Base-by-base conservation (phyloP, 345 rosid genomes). In the Eucalyptus viminalis region DNA sequence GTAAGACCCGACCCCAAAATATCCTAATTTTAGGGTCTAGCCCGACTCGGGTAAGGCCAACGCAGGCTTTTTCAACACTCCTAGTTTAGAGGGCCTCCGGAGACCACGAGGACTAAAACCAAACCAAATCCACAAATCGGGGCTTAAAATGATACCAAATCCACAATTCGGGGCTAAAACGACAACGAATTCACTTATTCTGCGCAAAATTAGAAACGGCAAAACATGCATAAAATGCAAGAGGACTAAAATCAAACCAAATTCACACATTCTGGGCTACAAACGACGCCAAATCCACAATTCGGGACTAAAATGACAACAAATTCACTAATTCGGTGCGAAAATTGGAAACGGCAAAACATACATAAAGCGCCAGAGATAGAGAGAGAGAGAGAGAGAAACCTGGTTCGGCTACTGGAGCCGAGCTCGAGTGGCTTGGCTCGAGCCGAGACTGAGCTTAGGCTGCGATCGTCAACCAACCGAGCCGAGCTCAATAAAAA, bases 351-450 rank as follows among this genome's bases (percentile, higher is more conserved):
- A 69, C 80, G 24, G 43, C 7, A 9, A 69, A 69, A 69, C 80
- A 69, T 69, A 6, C 43, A 8, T 8, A 8, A 16, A 31, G 2
- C 62, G 29, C 27, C 1, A 67, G 14, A 65, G 76, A 31, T 0
- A 49, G 7, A 56, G 62, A 56, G 43, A 31, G 22, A n/a, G n/a
- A n/a, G n/a, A 69, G 12, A 34, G 24, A 34, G 43, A 69, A 3
- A 34, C 81, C 45, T 72, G 95, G 95, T 49, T 90, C 92, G 27
- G 27, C 27, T 22, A 56, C 60, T 16, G 9, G 12, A 51, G 56
- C 27, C 9, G 3, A 6, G 53, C 53, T 50, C 53, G 17, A 49
- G 16, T 49, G 16, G 53, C 53, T 50, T 7, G 53, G 53, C 7
- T 50, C 17, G 12, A 56, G 27, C 62, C 1, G 62, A 56, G 62